Percentiles rank a stretch among this genome's conserved stretches.
These are phyloP conservation scores for Serendipita sp. DNA, from an alignment of 768 basidiomycete genomes.

Conservation along the genomic window DNA sequence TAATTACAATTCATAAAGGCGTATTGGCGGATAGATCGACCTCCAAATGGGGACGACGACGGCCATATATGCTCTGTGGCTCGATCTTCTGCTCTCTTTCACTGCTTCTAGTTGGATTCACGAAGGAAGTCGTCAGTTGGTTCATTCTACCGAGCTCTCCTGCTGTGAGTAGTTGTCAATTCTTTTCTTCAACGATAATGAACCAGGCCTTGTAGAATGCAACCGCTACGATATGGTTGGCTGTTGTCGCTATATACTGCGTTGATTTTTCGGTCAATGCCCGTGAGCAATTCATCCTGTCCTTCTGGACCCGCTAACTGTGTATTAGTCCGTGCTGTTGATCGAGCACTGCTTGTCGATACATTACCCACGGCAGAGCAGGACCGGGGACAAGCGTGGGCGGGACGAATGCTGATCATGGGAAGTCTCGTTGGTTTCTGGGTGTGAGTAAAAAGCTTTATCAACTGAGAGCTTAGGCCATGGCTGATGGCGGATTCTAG, in stretches of 20 bases:
- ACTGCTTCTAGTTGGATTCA: conserved; percentile 75
- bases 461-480: neutral
- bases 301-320: conserved; percentile 11
- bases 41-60: conserved; percentile 66
- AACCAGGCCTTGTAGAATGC: conserved; percentile 26
- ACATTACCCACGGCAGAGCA: conserved; percentile 59
- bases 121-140: conserved; percentile 44
- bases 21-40: conserved; percentile 66
- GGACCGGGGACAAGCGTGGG: conserved; percentile 86
- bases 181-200: neutral
- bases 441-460: conserved; percentile 37
- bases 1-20: conserved; percentile 18
- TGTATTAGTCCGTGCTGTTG: conserved; percentile 62
- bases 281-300: conserved; percentile 22
- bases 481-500: conserved; percentile 24
- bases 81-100: conserved; percentile 49
- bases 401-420: conserved; percentile 77
- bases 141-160: conserved; percentile 24
- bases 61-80: conserved; percentile 72
- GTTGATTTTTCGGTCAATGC: conserved; percentile 54
- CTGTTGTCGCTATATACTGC: conserved; percentile 51
- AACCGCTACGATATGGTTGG: conserved; percentile 60
- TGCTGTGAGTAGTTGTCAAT: conserved; percentile 19
- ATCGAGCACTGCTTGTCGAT: conserved; percentile 84
- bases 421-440: conserved; percentile 82